Conservation (phyloP, 495 filamentous ascomycete species). For the Trichoderma parareesei region DNA sequence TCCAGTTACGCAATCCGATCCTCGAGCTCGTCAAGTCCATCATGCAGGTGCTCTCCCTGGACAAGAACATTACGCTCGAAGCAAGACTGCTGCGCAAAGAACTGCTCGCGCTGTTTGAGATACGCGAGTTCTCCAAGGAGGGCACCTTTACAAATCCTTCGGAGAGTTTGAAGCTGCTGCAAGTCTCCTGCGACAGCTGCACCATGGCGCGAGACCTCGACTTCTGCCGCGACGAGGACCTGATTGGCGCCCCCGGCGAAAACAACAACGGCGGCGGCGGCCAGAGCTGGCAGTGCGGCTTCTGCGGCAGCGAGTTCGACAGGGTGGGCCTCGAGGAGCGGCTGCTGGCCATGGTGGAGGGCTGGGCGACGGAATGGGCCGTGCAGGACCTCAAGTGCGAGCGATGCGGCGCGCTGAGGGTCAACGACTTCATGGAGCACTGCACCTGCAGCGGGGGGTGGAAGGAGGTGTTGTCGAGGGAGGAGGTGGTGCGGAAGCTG, state of each 20-base stretch:
- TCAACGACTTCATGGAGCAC: constrained; percentile 95
- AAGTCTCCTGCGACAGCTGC: constrained; percentile 79
- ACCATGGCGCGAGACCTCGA: constrained; percentile 84
- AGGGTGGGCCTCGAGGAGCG: constrained; percentile 73
- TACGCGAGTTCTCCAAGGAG: constrained; percentile 86
- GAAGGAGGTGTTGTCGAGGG: constrained; percentile 60
- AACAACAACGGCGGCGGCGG: constrained; percentile 14
- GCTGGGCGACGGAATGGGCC: constrained; percentile 67
- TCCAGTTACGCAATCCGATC: constrained; percentile 54
- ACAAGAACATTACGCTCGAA: constrained; percentile 80
- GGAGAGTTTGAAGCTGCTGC: constrained; percentile 59
- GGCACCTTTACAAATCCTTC: constrained; percentile 83
- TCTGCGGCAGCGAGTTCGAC: constrained; percentile 69
- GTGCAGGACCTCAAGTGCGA: constrained; percentile 85
- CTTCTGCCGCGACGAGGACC: constrained; percentile 83
- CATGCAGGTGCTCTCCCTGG: constrained; percentile 82
- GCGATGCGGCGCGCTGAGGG: constrained; percentile 55
- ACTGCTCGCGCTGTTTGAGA: constrained; percentile 78
- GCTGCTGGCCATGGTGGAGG: constrained; percentile 69
- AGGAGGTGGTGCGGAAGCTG: constrained; percentile 58
- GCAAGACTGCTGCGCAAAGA: constrained; percentile 81
- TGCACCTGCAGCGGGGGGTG: constrained; percentile 86
- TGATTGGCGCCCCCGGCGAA: constrained; percentile 40
- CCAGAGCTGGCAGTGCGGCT: constrained; percentile 67
- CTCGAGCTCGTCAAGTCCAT: constrained; percentile 86